Evolutionary conservation across 2,329 filamentous ascomycete species (phyloP).

Genomic region (Grosmannia penicillata): DNA sequence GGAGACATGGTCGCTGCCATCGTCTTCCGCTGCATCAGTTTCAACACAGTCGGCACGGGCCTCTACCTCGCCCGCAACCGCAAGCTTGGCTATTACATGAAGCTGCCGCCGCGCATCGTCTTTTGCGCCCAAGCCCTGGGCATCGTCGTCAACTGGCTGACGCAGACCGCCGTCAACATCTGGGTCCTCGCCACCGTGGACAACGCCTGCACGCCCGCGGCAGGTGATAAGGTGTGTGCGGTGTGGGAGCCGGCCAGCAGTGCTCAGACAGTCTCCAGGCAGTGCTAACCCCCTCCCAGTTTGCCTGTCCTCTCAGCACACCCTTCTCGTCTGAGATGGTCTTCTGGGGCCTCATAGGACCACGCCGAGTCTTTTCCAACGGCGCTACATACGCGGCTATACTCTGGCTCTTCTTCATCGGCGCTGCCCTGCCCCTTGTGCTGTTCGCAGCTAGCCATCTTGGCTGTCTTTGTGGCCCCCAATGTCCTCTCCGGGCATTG

Average conservation of each 20-base stretch:
- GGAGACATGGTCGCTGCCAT: conserved; percentile 57
- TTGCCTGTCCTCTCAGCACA: conserved; percentile 36
- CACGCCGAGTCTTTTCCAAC: conserved; percentile 50
- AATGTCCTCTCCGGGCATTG: too few species aligned
- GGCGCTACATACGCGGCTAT: conserved; percentile 46
- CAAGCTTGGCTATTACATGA: conserved; percentile 55
- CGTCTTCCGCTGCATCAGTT: conserved; percentile 48
- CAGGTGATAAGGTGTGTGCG: conserved; percentile 34
- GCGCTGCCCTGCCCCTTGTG: conserved; percentile 42
- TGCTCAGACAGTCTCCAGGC: neutral
- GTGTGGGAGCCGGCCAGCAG: too few species aligned
- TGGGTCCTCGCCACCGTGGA: conserved; percentile 46
- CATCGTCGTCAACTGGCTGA: conserved; percentile 16
- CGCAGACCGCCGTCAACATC: conserved; percentile 51
- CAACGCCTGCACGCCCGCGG: conserved; percentile 38
- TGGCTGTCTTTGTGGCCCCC: too few species aligned
- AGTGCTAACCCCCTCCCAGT: conserved; percentile 13
- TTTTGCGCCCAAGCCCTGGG: conserved; percentile 43
- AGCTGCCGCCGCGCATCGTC: conserved; percentile 43
- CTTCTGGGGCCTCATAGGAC: conserved; percentile 60
- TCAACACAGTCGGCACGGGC: conserved; percentile 50
- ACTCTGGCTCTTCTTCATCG: conserved; percentile 57
- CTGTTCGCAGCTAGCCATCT: conserved; percentile 41
- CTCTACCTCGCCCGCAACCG: conserved; percentile 49
- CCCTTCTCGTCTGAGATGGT: conserved; percentile 53